Evolutionary conservation across 257 asterid species (phyloP), one percentile per base, ranked within the genome.

Genomic region (Solanum medicagineum): DNA sequence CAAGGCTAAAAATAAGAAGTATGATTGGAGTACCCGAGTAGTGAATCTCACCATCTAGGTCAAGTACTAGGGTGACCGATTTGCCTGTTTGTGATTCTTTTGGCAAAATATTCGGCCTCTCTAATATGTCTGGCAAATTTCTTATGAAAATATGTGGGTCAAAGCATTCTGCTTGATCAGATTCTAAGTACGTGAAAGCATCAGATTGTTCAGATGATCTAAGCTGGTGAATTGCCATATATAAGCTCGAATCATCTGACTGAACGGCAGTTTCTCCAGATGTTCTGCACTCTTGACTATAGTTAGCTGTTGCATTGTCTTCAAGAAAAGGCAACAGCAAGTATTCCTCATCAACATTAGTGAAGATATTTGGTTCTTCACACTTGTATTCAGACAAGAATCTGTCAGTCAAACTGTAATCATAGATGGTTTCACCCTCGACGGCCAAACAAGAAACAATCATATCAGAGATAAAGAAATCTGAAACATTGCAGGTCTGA

Each of bases 91-190:
- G 89, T 81, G 90, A 86, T 87, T 86, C 95, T 85, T 88, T 87
- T 20, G 92, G 90, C 83, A 85, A 81, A 8, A 85, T n/a, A 80
- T 88, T 73, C 7, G 97, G 88, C 89, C 81, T 88, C 68, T 93
- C 98, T 24, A 86, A 87, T 86, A 88, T 91, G 87, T 95, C 97
- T 5, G 97, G 97, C 20, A 89, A 88, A 86, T 89, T 94, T 87
- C 92, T 93, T 81, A 96, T 93, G 87, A 91, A 94, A 86, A 93
- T 89, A 86, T 95, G 98, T 32, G 98, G 98, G 89, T 96, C 99
- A 90, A 96, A 92, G 89, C 87, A 89, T 26, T 96, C 98, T 56
- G 88, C 65, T 73, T 91, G 91, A 87, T 94, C 98, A 83, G 90
- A 92, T 83, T 93, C 94, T 57, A 85, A 69, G 85, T 81, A 89